phyloP scores from a whole-genome alignment of 805 yeast genomes.

The Candida fluviatilis region DNA sequence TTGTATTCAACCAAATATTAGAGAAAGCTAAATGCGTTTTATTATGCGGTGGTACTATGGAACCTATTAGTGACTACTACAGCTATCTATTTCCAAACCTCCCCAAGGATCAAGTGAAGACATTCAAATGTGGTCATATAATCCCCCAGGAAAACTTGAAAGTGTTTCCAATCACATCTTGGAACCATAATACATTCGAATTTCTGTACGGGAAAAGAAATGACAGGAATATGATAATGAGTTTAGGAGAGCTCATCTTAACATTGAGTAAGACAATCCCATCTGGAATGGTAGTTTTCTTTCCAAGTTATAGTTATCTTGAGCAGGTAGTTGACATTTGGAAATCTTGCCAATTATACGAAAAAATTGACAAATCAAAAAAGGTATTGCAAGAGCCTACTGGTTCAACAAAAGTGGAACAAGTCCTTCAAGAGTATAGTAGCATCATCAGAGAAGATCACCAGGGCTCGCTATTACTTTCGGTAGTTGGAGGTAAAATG shows the following conservation, averaged over 20 bases:
- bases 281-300: conserved; percentile 73
- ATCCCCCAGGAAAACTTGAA: conserved; percentile 66
- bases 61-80: conserved; percentile 71
- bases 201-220: conserved; percentile 69
- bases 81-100: conserved; percentile 62
- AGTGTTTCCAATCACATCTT: conserved; percentile 48
- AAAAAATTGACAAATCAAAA: conserved; percentile 37
- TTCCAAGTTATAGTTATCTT: conserved; percentile 80
- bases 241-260: conserved; percentile 48
- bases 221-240: conserved; percentile 38
- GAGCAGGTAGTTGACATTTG: conserved; percentile 48
- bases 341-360: conserved; percentile 36
- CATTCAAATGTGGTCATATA: conserved; percentile 78
- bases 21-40: conserved; percentile 65
- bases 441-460: conserved; percentile 26
- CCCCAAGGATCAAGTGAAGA: conserved; percentile 33
- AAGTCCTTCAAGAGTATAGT: conserved; percentile 49
- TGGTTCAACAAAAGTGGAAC: conserved; percentile 37
- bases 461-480: conserved; percentile 63
- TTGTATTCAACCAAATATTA: conserved; percentile 60
- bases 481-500: conserved; percentile 90
- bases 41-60: conserved; percentile 95
- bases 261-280: conserved; percentile 49
- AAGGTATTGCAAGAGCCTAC: conserved; percentile 54
- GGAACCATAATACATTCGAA: conserved; percentile 36